Evolutionary conservation across 352 stramenopile species (phyloP).

Genomic region (Globisporangium iwayamae): DNA sequence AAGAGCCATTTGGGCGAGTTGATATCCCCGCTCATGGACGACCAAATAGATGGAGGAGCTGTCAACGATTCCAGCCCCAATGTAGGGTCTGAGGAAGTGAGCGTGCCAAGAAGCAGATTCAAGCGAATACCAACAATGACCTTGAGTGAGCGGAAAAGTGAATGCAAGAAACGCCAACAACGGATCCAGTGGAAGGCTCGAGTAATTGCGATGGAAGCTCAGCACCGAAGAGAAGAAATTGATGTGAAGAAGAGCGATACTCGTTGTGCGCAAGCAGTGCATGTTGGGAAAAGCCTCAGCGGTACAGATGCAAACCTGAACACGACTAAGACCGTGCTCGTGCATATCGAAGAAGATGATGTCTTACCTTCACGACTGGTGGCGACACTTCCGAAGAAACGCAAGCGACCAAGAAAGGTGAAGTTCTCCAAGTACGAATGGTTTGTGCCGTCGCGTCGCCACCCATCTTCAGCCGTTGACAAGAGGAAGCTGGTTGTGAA

Average conservation of each 20-base stretch:
- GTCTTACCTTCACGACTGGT: conserved; percentile 40
- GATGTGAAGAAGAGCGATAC: background rate
- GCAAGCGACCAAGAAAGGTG: conserved; percentile 22
- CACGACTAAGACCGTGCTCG: conserved; percentile 21
- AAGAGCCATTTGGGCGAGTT: conserved; percentile 52
- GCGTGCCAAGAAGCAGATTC: background rate
- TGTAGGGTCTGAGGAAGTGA: background rate
- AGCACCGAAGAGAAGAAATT: conserved; percentile 29
- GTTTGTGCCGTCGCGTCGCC: conserved; percentile 12
- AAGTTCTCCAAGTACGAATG: conserved; percentile 21
- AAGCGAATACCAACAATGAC: conserved; percentile 22
- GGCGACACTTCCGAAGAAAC: conserved; percentile 20
- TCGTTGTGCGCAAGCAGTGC: conserved; percentile 4
- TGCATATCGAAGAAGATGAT: conserved; percentile 30
- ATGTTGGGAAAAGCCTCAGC: background rate
- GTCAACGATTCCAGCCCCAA: background rate
- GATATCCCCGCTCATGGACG: conserved; percentile 27
- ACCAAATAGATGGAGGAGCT: conserved; percentile 3
- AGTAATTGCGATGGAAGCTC: conserved; percentile 55
- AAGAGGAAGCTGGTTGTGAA: conserved; percentile 31
- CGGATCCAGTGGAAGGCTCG: conserved; percentile 43
- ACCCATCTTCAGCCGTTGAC: conserved; percentile 9
- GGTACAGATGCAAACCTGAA: background rate
- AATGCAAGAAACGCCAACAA: conserved; percentile 20
- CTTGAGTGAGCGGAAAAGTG: conserved; percentile 22